Evolutionary conservation across 306 rosid genomes (phyloP).

Genomic region (Pyrus pyrifolia): DNA sequence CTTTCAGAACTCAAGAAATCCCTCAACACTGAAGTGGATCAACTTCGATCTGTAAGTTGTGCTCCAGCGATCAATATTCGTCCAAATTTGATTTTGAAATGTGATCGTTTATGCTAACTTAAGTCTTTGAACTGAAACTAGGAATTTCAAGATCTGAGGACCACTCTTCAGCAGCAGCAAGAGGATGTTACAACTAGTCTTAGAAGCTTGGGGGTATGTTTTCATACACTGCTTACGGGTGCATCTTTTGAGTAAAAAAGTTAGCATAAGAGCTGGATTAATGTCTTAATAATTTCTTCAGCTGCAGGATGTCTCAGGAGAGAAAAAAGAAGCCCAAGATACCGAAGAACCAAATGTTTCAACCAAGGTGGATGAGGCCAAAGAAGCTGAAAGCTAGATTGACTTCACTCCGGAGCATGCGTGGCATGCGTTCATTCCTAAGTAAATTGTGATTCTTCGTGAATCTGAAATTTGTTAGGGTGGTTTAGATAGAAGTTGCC

Average conservation of each 20-base stretch:
- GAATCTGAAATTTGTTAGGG: background rate
- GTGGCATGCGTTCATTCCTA: conserved; percentile 17
- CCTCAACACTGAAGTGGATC: conserved; percentile 85
- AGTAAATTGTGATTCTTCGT: background rate
- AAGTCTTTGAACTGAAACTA: conserved; percentile 23
- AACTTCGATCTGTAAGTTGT: conserved; percentile 74
- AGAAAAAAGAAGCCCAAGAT: conserved; percentile 3
- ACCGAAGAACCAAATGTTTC: conserved; percentile 24
- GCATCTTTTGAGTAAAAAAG: background rate
- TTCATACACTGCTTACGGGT: background rate
- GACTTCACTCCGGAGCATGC: conserved; percentile 6
- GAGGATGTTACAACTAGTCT: conserved; percentile 89
- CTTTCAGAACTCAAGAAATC: conserved; percentile 87
- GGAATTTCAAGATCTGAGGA: conserved; percentile 93
- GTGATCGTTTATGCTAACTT: background rate
- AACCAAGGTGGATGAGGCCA: conserved; percentile 27
- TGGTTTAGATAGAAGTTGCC: conserved; percentile 10
- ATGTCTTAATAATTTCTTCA: conserved; percentile 19
- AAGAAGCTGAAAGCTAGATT: conserved; percentile 35
- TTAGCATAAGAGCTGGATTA: background rate
- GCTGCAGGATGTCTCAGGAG: conserved; percentile 60
- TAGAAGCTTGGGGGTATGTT: conserved; percentile 64
- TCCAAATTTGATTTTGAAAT: background rate
- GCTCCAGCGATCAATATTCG: conserved; percentile 8
- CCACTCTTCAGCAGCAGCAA: conserved; percentile 90